These are phyloP conservation scores for Pelargonium citronellum DNA, from an alignment of 441 rosid genomes.

Conservation along the genomic window DNA sequence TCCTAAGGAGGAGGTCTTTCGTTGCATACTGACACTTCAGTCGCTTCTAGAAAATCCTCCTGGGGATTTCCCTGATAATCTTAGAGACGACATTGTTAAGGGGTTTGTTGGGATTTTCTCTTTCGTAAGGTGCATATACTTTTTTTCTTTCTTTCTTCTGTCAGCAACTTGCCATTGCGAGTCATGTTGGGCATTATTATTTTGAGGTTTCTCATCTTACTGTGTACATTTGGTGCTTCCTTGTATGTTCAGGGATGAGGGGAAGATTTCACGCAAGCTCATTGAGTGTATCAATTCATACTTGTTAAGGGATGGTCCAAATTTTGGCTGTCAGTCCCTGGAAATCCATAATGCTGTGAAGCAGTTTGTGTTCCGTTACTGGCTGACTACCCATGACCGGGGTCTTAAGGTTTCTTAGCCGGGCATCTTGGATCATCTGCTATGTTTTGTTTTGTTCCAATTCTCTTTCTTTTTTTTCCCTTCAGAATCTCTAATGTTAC, in stretches of 20 bases:
- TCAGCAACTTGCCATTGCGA: neutral
- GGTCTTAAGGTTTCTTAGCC: constrained; percentile 59
- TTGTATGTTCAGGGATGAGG: constrained; percentile 71
- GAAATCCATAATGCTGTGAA: constrained; percentile 64
- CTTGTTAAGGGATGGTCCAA: constrained; percentile 86
- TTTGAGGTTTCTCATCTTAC: constrained; percentile 16
- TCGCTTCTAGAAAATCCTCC: constrained; percentile 85
- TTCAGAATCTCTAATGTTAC: constrained; percentile 5
- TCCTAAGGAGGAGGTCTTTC: constrained; percentile 76
- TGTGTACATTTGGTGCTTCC: constrained; percentile 17
- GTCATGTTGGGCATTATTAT: constrained; percentile 14
- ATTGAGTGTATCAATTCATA: constrained; percentile 74
- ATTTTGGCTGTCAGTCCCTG: constrained; percentile 55
- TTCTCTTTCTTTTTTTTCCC: neutral
- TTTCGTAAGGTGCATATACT: constrained; percentile 46
- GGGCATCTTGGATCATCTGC: constrained; percentile 9
- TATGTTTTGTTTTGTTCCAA: constrained; percentile 17
- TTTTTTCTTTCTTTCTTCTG: constrained; percentile 12
- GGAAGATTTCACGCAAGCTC: constrained; percentile 84
- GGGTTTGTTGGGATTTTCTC: constrained; percentile 72
- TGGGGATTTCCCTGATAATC: constrained; percentile 71
- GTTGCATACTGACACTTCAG: constrained; percentile 57
- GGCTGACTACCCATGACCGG: constrained; percentile 73
- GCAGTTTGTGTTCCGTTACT: constrained; percentile 59
- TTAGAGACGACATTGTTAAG: constrained; percentile 56